Conservation (phyloP, 2,329 filamentous ascomycete genomes). For the Fusarium brachygibbosum region DNA sequence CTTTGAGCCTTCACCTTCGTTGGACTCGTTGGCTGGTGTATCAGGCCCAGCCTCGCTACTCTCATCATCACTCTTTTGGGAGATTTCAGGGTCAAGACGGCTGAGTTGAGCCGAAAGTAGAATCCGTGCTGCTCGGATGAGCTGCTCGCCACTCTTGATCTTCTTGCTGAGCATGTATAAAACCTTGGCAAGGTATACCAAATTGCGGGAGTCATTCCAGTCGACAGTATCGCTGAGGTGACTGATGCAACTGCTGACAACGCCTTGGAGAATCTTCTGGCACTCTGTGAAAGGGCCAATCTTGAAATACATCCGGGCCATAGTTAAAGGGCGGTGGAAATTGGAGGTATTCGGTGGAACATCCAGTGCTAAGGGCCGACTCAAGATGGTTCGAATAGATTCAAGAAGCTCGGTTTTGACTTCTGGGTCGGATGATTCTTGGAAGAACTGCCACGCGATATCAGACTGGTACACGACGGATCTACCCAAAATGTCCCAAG, state of each 20-base stretch:
- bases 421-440: neutral
- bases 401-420: neutral
- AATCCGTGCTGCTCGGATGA: neutral
- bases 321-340: neutral
- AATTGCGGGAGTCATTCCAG: neutral
- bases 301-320: slow-evolving; percentile 21
- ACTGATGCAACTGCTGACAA: neutral
- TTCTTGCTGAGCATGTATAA: neutral
- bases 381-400: neutral
- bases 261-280: neutral
- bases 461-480: neutral
- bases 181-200: neutral
- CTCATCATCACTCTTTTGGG: neutral
- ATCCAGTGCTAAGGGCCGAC: neutral
- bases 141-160: neutral
- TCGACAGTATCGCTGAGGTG: slow-evolving; percentile 1
- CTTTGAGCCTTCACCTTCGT: neutral
- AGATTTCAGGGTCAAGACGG: neutral
- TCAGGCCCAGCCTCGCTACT: neutral
- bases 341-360: neutral
- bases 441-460: slow-evolving; percentile 13
- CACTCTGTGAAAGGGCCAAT: slow-evolving; percentile 12
- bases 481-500: rapidly evolving
- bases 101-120: neutral
- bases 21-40: rapidly evolving